Evolutionary conservation across 2,329 filamentous ascomycete genomes (phyloP).

Genomic region (Aspergillus neotritici): DNA sequence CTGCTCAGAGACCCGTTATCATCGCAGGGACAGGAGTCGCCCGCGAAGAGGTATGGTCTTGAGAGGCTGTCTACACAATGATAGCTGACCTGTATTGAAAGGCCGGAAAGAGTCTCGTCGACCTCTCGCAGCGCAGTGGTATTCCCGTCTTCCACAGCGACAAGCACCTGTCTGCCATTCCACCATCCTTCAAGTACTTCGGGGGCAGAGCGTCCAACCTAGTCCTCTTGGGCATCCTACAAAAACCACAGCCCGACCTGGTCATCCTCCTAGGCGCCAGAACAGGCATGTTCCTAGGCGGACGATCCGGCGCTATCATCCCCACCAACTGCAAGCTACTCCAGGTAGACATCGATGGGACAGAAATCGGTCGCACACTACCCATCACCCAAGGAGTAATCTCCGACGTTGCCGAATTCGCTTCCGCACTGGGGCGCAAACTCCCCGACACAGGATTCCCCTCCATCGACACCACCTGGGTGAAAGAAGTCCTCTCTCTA

Average conservation of each 20-base stretch:
- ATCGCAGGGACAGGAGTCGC: conserved; percentile 42
- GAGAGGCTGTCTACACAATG: conserved; percentile 5
- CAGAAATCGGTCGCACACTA: conserved; percentile 40
- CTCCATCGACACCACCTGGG: too few species aligned
- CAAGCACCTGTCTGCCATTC: conserved; percentile 17
- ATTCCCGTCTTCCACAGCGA: conserved; percentile 41
- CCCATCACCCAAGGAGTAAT: conserved; percentile 40
- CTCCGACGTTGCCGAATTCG: conserved; percentile 34
- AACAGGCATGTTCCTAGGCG: conserved; percentile 40
- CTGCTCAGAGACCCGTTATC: conserved; percentile 36
- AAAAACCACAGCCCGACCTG: conserved; percentile 36
- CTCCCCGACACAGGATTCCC: too few species aligned
- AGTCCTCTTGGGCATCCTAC: conserved; percentile 22
- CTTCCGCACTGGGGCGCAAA: conserved; percentile 22
- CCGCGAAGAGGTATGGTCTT: too few species aligned
- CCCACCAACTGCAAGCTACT: conserved; percentile 36
- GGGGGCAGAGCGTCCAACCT: conserved; percentile 33
- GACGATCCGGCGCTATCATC: conserved; percentile 34
- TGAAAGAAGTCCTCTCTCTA: conserved; percentile 10
- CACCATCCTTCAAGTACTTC: conserved; percentile 28
- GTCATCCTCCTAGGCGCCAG: conserved; percentile 39
- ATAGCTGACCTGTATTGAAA: conserved; percentile 12
- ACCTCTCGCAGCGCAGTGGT: conserved; percentile 30
- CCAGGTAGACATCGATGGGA: conserved; percentile 41
- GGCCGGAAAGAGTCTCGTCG: conserved; percentile 25